phyloP scores from a whole-genome alignment of 1,284 basidiomycete species.

The Tilletiopsis washingtonensis region DNA sequence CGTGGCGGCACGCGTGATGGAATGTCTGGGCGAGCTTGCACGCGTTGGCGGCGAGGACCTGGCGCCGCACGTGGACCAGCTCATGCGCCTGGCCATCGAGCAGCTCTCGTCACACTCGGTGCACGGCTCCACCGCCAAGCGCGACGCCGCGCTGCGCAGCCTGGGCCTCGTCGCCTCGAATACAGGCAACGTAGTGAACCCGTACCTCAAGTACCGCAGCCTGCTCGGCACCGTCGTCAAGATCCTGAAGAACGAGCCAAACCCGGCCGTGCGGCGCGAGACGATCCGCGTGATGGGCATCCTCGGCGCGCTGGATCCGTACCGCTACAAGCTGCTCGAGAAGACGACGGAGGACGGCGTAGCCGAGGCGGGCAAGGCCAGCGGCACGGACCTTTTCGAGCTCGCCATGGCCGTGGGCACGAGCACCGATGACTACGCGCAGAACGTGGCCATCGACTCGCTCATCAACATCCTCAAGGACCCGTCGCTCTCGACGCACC shows the following conservation, averaged over 20 bases:
- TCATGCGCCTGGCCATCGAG: constrained; percentile 82
- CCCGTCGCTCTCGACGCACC: constrained; percentile 52
- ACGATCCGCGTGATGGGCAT: constrained; percentile 89
- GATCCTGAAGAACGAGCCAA: constrained; percentile 76
- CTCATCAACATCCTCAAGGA: constrained; percentile 79
- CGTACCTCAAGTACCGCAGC: constrained; percentile 82
- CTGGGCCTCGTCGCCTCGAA: constrained; percentile 92
- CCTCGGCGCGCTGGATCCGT: constrained; percentile 94
- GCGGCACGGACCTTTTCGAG: constrained; percentile 55
- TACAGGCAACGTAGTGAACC: constrained; percentile 87
- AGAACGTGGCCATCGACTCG: constrained; percentile 87
- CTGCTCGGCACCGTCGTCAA: constrained; percentile 78
- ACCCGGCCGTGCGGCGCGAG: constrained; percentile 64
- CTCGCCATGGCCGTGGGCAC: constrained; percentile 52
- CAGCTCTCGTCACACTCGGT: constrained; percentile 74
- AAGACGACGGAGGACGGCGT: constrained; percentile 63
- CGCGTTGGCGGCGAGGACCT: constrained; percentile 91
- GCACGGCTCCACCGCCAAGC: constrained; percentile 33
- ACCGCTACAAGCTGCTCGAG: constrained; percentile 72
- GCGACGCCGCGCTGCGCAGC: constrained; percentile 88
- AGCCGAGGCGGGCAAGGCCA: constrained; percentile 50
- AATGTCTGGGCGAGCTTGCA: constrained; percentile 88
- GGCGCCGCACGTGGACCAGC: constrained; percentile 67
- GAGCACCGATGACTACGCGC: constrained; percentile 81
- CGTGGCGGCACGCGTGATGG: constrained; percentile 85